A percentile compares a stretch with the other conserved stretches of the same genome.
Conservation (phyloP, 2,329 filamentous ascomycete genomes). For the Colletotrichum musicola region DNA sequence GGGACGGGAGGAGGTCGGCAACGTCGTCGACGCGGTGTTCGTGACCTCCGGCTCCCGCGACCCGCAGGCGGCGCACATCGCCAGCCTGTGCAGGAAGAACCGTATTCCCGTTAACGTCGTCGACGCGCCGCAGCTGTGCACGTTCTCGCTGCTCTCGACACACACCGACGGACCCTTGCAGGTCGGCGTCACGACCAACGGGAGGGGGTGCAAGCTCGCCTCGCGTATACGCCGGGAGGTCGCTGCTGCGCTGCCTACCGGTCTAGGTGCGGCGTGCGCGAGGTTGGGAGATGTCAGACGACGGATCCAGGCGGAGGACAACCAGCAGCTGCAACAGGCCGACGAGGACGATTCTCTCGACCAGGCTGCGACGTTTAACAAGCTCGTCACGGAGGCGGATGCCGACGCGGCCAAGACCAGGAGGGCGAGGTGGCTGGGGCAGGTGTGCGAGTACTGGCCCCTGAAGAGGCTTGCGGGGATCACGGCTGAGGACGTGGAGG, state of each 20-base stretch:
- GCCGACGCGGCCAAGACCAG: slow-evolving; percentile 80
- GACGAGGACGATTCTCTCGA: slow-evolving; percentile 72
- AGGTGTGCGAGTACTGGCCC: slow-evolving; percentile 99
- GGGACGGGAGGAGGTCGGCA: slow-evolving; percentile 82
- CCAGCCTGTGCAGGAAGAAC: slow-evolving; percentile 78
- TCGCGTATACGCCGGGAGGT: slow-evolving; percentile 91
- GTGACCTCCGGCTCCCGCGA: slow-evolving; percentile 73
- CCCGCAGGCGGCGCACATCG: slow-evolving; percentile 70
- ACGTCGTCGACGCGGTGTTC: slow-evolving; percentile 92
- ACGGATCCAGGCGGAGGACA: slow-evolving; percentile 81
- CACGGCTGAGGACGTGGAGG: slow-evolving; percentile 82
- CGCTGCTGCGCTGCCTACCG: slow-evolving; percentile 79
- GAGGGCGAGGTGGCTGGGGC: slow-evolving; percentile 91
- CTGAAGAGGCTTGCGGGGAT: slow-evolving; percentile 84
- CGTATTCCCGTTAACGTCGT: slow-evolving; percentile 94
- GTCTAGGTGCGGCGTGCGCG: slow-evolving; percentile 82
- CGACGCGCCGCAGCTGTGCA: slow-evolving; percentile 87
- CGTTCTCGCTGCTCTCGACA: slow-evolving; percentile 89
- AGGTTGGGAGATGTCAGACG: slow-evolving; percentile 80
- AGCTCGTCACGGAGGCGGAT: slow-evolving; percentile 80
- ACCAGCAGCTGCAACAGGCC: slow-evolving; percentile 48
- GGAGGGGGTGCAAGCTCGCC: slow-evolving; percentile 92
- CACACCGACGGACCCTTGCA: slow-evolving; percentile 92
- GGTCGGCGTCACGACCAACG: slow-evolving; percentile 95
- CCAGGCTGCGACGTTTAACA: slow-evolving; percentile 88